Percentiles rank a stretch among this genome's conserved stretches.
These are phyloP conservation scores for Ophiosphaerella korrae DNA, from an alignment of 2,329 filamentous ascomycete species.

Conservation along the genomic window DNA sequence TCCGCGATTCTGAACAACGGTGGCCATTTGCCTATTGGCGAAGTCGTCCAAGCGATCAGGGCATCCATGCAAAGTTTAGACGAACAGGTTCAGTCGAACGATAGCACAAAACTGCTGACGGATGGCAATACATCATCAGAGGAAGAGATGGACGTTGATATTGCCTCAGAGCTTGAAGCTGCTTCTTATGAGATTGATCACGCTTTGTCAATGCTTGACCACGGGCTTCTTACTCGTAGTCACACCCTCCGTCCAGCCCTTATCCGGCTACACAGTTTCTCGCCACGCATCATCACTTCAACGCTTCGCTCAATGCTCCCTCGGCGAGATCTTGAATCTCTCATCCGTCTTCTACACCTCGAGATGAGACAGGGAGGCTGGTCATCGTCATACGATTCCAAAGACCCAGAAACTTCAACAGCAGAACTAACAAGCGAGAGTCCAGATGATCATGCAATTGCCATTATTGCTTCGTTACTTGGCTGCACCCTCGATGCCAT, in stretches of 20 bases:
- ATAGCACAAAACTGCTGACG: conserved; percentile 49
- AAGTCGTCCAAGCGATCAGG: conserved; percentile 70
- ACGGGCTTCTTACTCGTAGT: conserved; percentile 66
- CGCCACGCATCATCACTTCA: conserved; percentile 63
- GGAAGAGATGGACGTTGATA: conserved; percentile 40
- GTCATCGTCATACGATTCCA: conserved; percentile 73
- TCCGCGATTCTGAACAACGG: conserved; percentile 66
- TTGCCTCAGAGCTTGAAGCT: conserved; percentile 47
- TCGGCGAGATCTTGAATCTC: conserved; percentile 70
- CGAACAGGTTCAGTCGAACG: conserved; percentile 34
- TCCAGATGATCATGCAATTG: conserved; percentile 70
- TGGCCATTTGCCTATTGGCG: conserved; percentile 68
- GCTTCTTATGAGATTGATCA: conserved; percentile 64
- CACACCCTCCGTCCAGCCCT: conserved; percentile 71
- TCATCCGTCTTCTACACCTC: conserved; percentile 73
- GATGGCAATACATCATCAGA: conserved; percentile 31
- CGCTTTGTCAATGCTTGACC: conserved; percentile 69
- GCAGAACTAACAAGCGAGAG: conserved; percentile 50
- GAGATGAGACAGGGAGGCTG: conserved; percentile 77
- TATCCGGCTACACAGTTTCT: conserved; percentile 70
- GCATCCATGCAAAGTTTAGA: conserved; percentile 73
- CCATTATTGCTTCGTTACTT: conserved; percentile 72
- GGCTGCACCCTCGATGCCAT: conserved; percentile 77
- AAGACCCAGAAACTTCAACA: conserved; percentile 48
- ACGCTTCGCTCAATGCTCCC: conserved; percentile 68